These are phyloP conservation scores for Spathaspora sp. DNA, from an alignment of 1,139 yeast genomes.

Conservation along the genomic window DNA sequence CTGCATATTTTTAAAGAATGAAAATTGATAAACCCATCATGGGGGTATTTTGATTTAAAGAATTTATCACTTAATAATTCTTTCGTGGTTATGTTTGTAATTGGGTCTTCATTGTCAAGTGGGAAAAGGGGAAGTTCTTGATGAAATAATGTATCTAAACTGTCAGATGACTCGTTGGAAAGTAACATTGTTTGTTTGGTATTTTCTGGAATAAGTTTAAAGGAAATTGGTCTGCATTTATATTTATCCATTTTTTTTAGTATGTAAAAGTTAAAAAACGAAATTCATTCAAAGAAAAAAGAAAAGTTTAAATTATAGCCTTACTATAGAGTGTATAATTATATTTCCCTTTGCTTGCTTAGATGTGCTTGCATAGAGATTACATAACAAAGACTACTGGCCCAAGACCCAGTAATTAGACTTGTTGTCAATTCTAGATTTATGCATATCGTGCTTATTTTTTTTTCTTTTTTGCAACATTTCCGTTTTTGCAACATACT, in stretches of 20 bases:
- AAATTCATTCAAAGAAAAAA: too few relatives aligned
- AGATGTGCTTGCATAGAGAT: too few relatives aligned
- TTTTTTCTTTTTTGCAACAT: background rate
- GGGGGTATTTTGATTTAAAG: constrained; percentile 19
- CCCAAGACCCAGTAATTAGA: background rate
- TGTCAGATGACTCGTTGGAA: constrained; percentile 6
- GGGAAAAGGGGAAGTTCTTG: constrained; percentile 27
- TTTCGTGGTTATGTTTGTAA: constrained; percentile 15
- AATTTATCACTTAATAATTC: constrained; percentile 28
- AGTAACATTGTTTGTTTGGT: background rate
- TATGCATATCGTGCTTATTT: background rate
- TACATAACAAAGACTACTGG: too few relatives aligned
- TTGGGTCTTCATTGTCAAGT: constrained; percentile 17
- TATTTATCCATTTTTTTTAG: too few relatives aligned
- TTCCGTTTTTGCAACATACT: background rate
- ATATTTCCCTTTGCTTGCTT: too few relatives aligned
- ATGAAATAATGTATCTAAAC: constrained; percentile 7
- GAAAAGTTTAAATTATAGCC: too few relatives aligned
- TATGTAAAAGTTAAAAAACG: too few relatives aligned
- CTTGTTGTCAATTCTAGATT: background rate
- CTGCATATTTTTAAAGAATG: constrained; percentile 32
- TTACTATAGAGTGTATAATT: too few relatives aligned
- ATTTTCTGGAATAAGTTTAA: too few relatives aligned
- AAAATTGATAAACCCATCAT: constrained; percentile 35
- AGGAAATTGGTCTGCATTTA: too few relatives aligned